Evolutionary conservation across 306 rosid genomes (phyloP).

Genomic region (Parietaria judaica): DNA sequence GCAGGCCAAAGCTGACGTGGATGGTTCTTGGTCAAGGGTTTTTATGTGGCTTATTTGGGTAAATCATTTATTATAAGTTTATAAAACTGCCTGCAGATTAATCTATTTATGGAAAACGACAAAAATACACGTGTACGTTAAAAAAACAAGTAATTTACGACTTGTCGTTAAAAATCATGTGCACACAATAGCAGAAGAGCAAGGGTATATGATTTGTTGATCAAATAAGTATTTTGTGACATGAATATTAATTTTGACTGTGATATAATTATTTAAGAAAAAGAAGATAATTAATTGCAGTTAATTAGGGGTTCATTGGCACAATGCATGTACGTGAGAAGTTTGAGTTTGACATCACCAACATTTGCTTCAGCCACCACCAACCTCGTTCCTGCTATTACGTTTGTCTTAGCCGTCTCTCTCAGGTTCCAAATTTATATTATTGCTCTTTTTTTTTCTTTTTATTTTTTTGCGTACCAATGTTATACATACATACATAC

Average conservation of each 20-base stretch:
- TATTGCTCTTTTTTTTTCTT: too few species aligned
- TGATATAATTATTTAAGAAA: too few species aligned
- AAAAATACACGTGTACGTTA: neutral
- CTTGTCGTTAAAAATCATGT: too few species aligned
- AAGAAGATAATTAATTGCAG: neutral
- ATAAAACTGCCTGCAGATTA: too few species aligned
- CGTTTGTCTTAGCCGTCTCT: conserved; percentile 49
- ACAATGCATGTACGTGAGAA: conserved; percentile 48
- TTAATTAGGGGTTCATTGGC: conserved; percentile 43
- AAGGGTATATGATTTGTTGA: too few species aligned
- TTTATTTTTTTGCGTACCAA: too few species aligned
- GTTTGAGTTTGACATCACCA: conserved; percentile 50
- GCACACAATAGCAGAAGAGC: too few species aligned
- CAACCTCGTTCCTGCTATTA: conserved; percentile 55
- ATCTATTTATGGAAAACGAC: too few species aligned
- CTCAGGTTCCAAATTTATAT: neutral
- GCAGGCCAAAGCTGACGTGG: conserved; percentile 52
- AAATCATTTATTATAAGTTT: neutral
- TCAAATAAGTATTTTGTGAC: too few species aligned
- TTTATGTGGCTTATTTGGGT: conserved; percentile 77
- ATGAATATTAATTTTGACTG: too few species aligned
- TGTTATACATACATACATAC: too few species aligned
- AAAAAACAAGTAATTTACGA: too few species aligned
- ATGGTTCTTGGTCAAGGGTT: conserved; percentile 44
- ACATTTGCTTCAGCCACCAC: conserved; percentile 55